Conservation (phyloP, 495 filamentous ascomycete genomes). For the Podospora conica region DNA sequence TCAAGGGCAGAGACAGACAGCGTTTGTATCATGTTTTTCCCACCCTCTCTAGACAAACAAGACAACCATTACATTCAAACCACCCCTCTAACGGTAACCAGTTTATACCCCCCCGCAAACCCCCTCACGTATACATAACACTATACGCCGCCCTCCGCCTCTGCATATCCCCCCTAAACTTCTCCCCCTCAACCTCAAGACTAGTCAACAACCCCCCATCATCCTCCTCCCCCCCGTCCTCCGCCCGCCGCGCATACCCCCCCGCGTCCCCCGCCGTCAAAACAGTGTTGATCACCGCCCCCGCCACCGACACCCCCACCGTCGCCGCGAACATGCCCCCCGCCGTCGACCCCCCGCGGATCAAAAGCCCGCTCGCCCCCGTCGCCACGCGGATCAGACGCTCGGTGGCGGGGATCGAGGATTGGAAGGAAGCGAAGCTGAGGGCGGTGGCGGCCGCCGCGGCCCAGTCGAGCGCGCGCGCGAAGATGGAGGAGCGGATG, state of each 20-base stretch:
- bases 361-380: neutral
- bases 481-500: constrained; percentile 20
- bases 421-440: constrained; percentile 11
- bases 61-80: neutral
- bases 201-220: neutral
- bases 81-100: too few species aligned
- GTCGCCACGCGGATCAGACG: constrained; percentile 11
- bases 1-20: neutral
- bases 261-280: constrained; percentile 18
- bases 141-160: constrained; percentile 20
- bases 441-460: constrained; percentile 15
- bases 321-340: constrained; percentile 18
- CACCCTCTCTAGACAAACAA: neutral
- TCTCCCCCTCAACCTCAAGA: neutral
- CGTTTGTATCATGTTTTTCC: neutral
- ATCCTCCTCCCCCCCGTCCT: neutral
- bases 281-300: constrained; percentile 21
- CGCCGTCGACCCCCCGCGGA: constrained; percentile 12
- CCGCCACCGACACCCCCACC: constrained; percentile 14
- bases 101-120: too few species aligned
- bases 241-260: constrained; percentile 9
- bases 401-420: constrained; percentile 6
- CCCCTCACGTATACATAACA: neutral
- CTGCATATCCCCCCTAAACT: constrained; percentile 6
- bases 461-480: constrained; percentile 24